Conservation (phyloP, 371 early-diverging fungal genomes). For the Umbelopsis sp. region DNA sequence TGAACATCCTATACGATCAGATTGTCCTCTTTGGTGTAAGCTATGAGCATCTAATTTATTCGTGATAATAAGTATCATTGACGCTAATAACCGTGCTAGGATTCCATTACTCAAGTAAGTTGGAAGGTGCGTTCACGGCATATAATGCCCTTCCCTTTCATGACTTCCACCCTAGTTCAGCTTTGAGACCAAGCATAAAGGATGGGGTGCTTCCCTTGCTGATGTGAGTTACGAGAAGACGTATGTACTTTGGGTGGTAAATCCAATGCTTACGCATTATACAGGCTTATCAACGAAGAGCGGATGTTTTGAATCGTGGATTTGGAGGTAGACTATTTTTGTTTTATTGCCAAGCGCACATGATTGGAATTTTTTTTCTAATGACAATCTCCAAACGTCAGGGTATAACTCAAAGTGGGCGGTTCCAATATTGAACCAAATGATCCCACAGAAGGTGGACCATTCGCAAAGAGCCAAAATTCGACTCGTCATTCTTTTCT, state of each 20-base stretch:
- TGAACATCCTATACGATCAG: constrained; percentile 31
- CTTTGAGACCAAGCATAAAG: constrained; percentile 61
- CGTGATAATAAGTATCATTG: not conserved
- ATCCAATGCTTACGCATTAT: not conserved
- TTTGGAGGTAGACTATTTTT: constrained; percentile 56
- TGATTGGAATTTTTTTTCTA: not conserved
- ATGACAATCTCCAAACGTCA: constrained; percentile 20
- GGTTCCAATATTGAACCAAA: constrained; percentile 56
- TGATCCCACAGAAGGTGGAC: constrained; percentile 48
- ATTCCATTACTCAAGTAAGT: constrained; percentile 74
- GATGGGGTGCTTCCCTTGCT: constrained; percentile 74
- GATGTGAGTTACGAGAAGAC: constrained; percentile 33
- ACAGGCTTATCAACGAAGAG: constrained; percentile 67
- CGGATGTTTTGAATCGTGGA: constrained; percentile 82
- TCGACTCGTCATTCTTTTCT: constrained; percentile 71
- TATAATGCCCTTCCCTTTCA: not conserved
- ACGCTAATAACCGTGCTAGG: constrained; percentile 53
- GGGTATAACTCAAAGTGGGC: constrained; percentile 80
- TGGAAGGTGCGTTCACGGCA: no score
- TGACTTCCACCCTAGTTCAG: constrained; percentile 46
- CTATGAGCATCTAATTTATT: no score
- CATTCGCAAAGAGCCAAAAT: constrained; percentile 39
- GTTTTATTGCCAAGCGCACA: not conserved
- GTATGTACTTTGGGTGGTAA: not conserved
- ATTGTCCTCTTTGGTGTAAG: constrained; percentile 36